Evolutionary conservation across 2,329 filamentous ascomycete species (phyloP), one percentile per base, ranked within the genome.

Genomic region (Colletotrichum sp.): DNA sequence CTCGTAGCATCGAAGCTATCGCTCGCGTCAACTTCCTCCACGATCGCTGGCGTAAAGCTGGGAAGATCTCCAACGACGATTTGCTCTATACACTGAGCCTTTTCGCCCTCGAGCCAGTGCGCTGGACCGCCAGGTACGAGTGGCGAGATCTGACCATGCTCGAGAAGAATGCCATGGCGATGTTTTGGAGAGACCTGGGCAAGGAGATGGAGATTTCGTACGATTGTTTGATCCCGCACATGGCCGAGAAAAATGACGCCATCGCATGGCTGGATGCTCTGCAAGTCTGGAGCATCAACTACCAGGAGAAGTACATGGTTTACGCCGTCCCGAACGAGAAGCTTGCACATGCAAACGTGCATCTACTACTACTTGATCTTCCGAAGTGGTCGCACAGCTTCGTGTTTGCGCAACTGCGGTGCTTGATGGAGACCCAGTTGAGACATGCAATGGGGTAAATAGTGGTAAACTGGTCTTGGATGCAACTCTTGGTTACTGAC

Each of bases 1-100:
- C 83, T 5, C 86, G 90, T 4, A 83, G 84, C 7, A 82, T 84
- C 4, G 84, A 88, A n/a, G 90, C 90, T 4, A 86, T 94, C 63
- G 89, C 91, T 6, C 89, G 92, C 39, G 91, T 93, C 85, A 93
- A 93, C 80, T 93, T 89, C 79, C 84, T 94, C 5, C 93, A 94
- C 81, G 82, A 83, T 26, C 83, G 85, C 4, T 93, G 93, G 81
- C 89, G 89, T 64, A 86, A 88, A 64, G 85, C 89, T 0, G 90
- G 90, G 52, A 90, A 90, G 78, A 94, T 94, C 77, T 85, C 85
- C 7, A 89, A 93, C 63, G 86, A 89, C 16, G 93, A 94, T 77
- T 88, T 94, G 86, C 85, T 94, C 1, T 94, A 93, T 82, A 94
- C 92, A 0, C 86, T 94, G 0, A 86, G 88, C 14, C 82, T 93